Base-by-base conservation (phyloP, 805 yeast genomes). In the Spathaspora gorwiae region DNA sequence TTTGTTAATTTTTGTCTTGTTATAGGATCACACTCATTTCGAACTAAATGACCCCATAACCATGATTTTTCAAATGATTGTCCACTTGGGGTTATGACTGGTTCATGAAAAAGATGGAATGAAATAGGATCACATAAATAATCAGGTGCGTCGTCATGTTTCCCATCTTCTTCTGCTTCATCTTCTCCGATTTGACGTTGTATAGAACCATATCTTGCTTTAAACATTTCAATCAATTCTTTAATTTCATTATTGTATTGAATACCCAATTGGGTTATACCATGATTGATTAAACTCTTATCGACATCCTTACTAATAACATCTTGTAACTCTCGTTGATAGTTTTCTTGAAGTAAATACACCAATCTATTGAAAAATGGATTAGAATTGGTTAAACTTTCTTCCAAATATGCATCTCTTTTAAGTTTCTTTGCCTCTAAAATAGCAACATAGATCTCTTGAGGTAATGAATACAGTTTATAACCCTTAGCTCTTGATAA, bases 21-120 rank as follows among this genome's bases (percentile, higher is more conserved):
- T 36, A 71, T 52, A 7, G 75, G 76, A 47, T 71, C 76, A 12
- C 50, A 52, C 11, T 57, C 42, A 40, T 50, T 52, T 39, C 54
- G 56, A 6, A 37, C 43, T 42, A 70, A 51, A 49, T 66, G 66
- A 46, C 64, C 62, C 39, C 59, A 44, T 10, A 72, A 49, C 57
- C 65, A 61, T 2, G 73, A 51, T 40, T 64, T 58, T 44, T 72
- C 76, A 47, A 62, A 72, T 0, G 74, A 57, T 27, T 64, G 64
- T 2, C 77, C 76, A 11, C 70, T 60, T 6, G 70, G 71, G 5
- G 71, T 61, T 13, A 71, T 55, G 7, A 72, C 75, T 0, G 76
- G 78, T 35, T 72, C 74, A 37, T 50, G 52, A 47, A 68, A 67
- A 24, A 69, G 39, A 37, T 61, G 60, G 53, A 70, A 69, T 9